These are phyloP conservation scores for Sutorius australiensis DNA, from an alignment of 768 basidiomycete species.

Conservation along the genomic window DNA sequence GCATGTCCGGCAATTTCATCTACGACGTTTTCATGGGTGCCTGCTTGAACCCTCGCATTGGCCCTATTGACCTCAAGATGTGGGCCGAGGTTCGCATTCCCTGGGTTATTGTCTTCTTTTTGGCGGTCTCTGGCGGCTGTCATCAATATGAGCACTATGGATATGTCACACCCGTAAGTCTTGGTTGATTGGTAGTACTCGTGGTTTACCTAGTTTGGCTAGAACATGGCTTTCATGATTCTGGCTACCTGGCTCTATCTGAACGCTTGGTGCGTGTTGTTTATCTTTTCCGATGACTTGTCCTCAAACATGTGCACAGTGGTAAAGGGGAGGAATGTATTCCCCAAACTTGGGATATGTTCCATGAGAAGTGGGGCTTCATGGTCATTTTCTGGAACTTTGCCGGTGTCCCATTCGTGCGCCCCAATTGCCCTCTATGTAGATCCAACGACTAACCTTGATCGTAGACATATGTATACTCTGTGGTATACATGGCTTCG, in stretches of 20 bases:
- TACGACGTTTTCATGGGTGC: conserved; percentile 99
- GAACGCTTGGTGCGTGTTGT: conserved; percentile 73
- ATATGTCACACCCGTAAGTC: conserved; percentile 81
- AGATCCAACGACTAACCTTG: background rate
- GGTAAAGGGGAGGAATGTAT: conserved; percentile 94
- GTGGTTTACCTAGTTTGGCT: background rate
- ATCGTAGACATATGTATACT: conserved; percentile 88
- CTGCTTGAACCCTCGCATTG: conserved; percentile 87
- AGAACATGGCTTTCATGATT: conserved; percentile 98
- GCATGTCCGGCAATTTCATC: conserved; percentile 93
- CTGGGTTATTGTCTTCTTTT: conserved; percentile 94
- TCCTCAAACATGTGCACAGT: conserved; percentile 34
- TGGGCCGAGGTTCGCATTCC: conserved; percentile 97
- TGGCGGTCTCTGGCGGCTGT: conserved; percentile 87
- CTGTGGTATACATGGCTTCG: conserved; percentile 96
- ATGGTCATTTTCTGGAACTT: conserved; percentile 99
- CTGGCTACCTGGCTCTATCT: conserved; percentile 95
- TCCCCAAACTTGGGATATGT: conserved; percentile 99
- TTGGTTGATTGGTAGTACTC: background rate
- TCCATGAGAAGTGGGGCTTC: conserved; percentile 98
- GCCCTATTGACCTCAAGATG: conserved; percentile 94
- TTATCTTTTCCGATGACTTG: background rate
- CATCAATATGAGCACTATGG: conserved; percentile 94
- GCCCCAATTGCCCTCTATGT: conserved; percentile 25
- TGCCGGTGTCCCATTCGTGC: conserved; percentile 86